phyloP scores from a whole-genome alignment of 305 asterid species.

The Fraxinus greggii region DNA sequence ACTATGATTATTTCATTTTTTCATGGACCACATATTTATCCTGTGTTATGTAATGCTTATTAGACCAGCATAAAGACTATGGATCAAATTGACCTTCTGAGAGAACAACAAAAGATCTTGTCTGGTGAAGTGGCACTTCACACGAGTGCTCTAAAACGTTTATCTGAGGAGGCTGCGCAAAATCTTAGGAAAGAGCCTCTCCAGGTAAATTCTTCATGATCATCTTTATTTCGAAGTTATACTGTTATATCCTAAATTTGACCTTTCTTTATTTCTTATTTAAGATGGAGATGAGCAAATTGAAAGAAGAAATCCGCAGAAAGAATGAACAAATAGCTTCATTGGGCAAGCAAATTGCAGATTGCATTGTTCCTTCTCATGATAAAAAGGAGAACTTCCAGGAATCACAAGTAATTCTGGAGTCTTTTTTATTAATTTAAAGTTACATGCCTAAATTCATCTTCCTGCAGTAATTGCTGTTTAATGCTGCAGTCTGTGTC shows the following conservation, averaged over 20 bases:
- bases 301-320: slow-evolving; percentile 70
- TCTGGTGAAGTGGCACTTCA: slow-evolving; percentile 91
- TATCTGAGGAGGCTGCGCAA: slow-evolving; percentile 65
- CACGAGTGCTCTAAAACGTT: slow-evolving; percentile 76
- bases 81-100: slow-evolving; percentile 87
- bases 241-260: slow-evolving; percentile 19
- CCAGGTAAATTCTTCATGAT: slow-evolving; percentile 47
- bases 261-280: slow-evolving; percentile 23
- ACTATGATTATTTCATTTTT: slow-evolving; percentile 8
- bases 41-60: slow-evolving; percentile 19
- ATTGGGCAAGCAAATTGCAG: slow-evolving; percentile 68
- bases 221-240: slow-evolving; percentile 23
- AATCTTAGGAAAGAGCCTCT: slow-evolving; percentile 59
- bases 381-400: slow-evolving; percentile 55
- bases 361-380: slow-evolving; percentile 42
- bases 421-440: neutral
- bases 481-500: slow-evolving; percentile 55
- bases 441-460: slow-evolving; percentile 13
- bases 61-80: slow-evolving; percentile 68
- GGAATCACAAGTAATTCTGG: slow-evolving; percentile 59
- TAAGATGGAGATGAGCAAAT: slow-evolving; percentile 65
- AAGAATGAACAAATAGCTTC: slow-evolving; percentile 77
- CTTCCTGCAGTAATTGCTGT: slow-evolving; percentile 22
- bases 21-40: slow-evolving; percentile 15
- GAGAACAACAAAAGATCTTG: slow-evolving; percentile 90